Evolutionary conservation across 2,329 filamentous ascomycete genomes (phyloP).

Genomic region (Hymenoscyphus fraxineus): DNA sequence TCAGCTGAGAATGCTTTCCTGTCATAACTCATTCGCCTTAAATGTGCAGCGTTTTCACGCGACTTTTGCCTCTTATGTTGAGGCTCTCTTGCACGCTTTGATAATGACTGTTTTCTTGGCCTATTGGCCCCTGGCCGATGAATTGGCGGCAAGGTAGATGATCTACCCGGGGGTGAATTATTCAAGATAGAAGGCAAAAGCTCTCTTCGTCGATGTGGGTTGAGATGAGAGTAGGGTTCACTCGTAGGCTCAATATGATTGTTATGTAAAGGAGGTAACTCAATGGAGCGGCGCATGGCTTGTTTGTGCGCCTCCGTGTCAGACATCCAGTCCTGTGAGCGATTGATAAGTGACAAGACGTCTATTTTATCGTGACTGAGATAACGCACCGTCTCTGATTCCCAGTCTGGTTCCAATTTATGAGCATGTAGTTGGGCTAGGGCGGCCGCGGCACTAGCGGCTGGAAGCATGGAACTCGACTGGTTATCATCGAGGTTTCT

Average conservation of each 20-base stretch:
- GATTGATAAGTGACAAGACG: conserved; percentile 15
- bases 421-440: conserved; percentile 81
- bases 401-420: conserved; percentile 72
- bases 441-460: conserved; percentile 77
- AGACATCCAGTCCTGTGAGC: conserved; percentile 63
- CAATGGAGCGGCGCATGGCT: conserved; percentile 60
- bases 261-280: conserved; percentile 65
- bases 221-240: conserved; percentile 65
- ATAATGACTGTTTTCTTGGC: conserved; percentile 81
- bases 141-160: conserved; percentile 80
- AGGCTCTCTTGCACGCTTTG: conserved; percentile 69
- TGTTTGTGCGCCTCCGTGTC: conserved; percentile 64
- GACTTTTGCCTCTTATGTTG: conserved; percentile 82
- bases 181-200: conserved; percentile 78
- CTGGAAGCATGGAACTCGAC: conserved; percentile 59
- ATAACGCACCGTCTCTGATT: conserved; percentile 67
- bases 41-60: conserved; percentile 60
- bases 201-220: conserved; percentile 62
- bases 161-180: conserved; percentile 79
- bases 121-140: conserved; percentile 70
- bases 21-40: conserved; percentile 64
- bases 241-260: conserved; percentile 53
- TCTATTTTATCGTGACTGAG: not conserved
- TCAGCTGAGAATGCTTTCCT: conserved; percentile 85
- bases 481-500: conserved; percentile 64